Base-by-base conservation (phyloP, 305 asterid species). In the Fraxinus sp. region DNA sequence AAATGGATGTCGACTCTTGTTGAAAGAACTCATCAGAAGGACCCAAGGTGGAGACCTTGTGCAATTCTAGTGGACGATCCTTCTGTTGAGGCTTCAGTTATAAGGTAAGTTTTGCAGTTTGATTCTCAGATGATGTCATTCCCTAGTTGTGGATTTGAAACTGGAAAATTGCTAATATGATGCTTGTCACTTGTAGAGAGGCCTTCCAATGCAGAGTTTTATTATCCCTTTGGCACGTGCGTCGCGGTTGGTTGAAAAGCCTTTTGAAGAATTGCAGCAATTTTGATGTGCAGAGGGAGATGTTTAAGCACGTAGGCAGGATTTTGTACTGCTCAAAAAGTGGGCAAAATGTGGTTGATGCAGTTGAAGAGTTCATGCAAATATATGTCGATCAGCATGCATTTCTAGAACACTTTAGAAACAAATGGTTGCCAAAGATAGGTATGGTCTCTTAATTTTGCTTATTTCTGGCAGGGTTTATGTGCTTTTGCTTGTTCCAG, bases 281-380 rank as follows among this genome's bases (percentile, higher is more conserved):
- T 79, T 86, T 89, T 37, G 88, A 89, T 39, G 85, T 88, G 80
- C 92, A 87, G 83, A 87, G 87, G 78, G 93, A 89, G 80, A 89
- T 89, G 89, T 89, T 90, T 85, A 90, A 86, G 89, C 89, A 85
- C 79, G 81, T 89, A 30, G 91, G 92, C 75, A 83, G 83, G 82
- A 86, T 90, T 86, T 84, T 90, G 85, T 89, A 87, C 81, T 81
- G 89, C 89, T 87, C 90, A 24, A 85, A 88, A 84, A 89, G 66
- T 73, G 89, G 84, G 30, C 82, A 86, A 6, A 85, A 85, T 84
- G 64, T 79, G 83, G 46, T 75, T 46, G 87, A 86, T 80, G 90
- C 87, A 75, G 80, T 87, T 49, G 90, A 89, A 76, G 92, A 90
- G 84, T 86, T 90, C 75, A 73, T 86, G 81, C 89, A 89, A 84